Percentiles rank a stretch among this genome's conserved stretches.
phyloP scores from a whole-genome alignment of 352 stramenopile genomes.

The Phytophthora uliginosa region DNA sequence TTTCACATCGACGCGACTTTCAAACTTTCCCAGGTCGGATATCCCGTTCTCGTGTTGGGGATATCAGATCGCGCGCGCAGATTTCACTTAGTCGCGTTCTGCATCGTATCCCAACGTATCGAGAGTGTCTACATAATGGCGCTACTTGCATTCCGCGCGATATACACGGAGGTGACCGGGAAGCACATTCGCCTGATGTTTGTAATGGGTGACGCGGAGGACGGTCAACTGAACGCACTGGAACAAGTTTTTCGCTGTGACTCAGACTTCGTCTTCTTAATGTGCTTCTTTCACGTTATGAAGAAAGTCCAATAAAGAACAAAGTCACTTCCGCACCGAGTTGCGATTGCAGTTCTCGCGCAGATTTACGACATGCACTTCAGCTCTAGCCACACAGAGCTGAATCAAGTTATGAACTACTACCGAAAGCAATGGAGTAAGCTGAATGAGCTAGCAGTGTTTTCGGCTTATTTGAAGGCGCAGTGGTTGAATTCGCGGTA shows the following conservation, averaged over 20 bases:
- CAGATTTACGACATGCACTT: conserved; percentile 40
- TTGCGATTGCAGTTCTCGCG: not conserved
- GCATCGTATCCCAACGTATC: conserved; percentile 11
- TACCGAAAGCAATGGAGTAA: not conserved
- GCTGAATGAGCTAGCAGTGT: not conserved
- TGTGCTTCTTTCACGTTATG: conserved; percentile 25
- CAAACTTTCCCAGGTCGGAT: conserved; percentile 21
- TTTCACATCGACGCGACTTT: conserved; percentile 30
- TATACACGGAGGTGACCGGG: not conserved
- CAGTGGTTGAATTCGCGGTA: conserved; percentile 20
- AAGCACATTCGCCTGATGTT: not conserved
- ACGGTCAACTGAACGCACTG: conserved; percentile 26
- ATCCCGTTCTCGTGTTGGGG: conserved; percentile 16
- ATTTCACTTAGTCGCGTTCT: conserved; percentile 30
- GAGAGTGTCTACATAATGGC: not conserved
- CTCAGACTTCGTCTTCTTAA: conserved; percentile 12
- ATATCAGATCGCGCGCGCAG: conserved; percentile 26
- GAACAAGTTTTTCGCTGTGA: not conserved
- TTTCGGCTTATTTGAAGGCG: conserved; percentile 17
- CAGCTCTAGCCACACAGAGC: not conserved
- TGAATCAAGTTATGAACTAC: not conserved
- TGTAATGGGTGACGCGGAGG: conserved; percentile 30
- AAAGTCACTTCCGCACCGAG: conserved; percentile 1
- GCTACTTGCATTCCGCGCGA: not conserved
- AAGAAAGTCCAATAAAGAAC: conserved; percentile 13